These are phyloP conservation scores for Smallanthus sonchifolius DNA, from an alignment of 129 eudicot species.

Conservation along the genomic window DNA sequence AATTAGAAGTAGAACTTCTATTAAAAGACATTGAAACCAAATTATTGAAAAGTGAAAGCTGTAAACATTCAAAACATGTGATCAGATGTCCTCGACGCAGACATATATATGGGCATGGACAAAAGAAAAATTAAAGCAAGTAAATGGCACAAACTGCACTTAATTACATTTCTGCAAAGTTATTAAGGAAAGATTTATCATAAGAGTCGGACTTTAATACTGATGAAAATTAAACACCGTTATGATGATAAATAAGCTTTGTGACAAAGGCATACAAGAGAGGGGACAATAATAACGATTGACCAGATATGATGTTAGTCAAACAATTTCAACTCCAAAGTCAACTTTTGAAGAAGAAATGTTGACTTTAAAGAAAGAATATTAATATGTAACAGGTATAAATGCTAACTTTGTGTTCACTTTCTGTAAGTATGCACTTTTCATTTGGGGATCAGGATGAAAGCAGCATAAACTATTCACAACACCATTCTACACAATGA, in stretches of 20 bases:
- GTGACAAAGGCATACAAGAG: neutral
- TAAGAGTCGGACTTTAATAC: neutral
- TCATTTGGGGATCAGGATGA: neutral
- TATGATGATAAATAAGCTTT: neutral
- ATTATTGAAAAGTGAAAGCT: neutral
- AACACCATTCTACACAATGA: neutral
- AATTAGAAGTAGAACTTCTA: neutral
- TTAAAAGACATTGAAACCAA: neutral
- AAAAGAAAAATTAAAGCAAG: neutral
- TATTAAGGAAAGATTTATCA: neutral
- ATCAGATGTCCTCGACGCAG: neutral
- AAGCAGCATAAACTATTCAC: neutral
- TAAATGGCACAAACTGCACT: neutral
- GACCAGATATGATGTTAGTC: neutral
- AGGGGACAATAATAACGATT: neutral
- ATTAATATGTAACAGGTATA: neutral
- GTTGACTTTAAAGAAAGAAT: neutral
- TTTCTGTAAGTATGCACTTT: neutral
- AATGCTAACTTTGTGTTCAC: neutral
- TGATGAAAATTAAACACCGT: neutral
- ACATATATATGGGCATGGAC: neutral
- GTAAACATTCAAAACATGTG: neutral
- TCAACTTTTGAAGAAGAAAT: constrained; percentile 1
- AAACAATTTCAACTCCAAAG: constrained; percentile 4
- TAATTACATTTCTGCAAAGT: neutral